Base-by-base conservation (phyloP, 306 rosid species). In the Sophora flavescens region DNA sequence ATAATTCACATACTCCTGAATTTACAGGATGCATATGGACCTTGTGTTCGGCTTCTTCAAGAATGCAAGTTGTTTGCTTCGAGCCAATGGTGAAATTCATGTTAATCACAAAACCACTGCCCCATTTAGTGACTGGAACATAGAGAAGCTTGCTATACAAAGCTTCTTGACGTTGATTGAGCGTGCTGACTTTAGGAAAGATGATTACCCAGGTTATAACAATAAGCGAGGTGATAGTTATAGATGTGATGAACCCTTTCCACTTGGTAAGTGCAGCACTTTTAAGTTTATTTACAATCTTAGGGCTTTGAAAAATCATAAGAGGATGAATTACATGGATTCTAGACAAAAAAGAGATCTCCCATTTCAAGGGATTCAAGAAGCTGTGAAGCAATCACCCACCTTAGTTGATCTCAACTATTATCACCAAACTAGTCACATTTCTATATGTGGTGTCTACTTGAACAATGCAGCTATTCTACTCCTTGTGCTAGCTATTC, bases 251-350 rank as follows among this genome's bases (percentile, higher is more conserved):
- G n/a, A 73, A 41, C 78, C 87, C 17, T 90, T 88, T 81, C 84
- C 52, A n/a, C 83, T 88, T 26, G 91, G 96, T 13, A 22, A 80
- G 59, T 86, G 90, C 66, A 64, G 88, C 66, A 90, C 96, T 8
- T 90, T 64, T 36, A 88, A 75, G 72, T 90, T 88, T 41, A 41
- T 77, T 45, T 1, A 12, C 75, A 48, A 12, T 68, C 57, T 15
- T 11, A 74, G 48, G 60, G 32, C 64, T 18, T 39, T 30, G 42
- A 12, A 6, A 28, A 61, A 57, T 8, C 72, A 2, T 14, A n/a
- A 6, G 14, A 42, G n/a, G 36, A 17, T 58, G 33, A 65, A 48
- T 3, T 60, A 8, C 15, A 47, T 7, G 10, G 36, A 15, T 47
- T 42, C 66, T 28, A 28, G 32, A 4, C 58, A 56, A 61, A 70